Conservation (phyloP, 2,329 filamentous ascomycete genomes). For the Bipolaris oryzae region DNA sequence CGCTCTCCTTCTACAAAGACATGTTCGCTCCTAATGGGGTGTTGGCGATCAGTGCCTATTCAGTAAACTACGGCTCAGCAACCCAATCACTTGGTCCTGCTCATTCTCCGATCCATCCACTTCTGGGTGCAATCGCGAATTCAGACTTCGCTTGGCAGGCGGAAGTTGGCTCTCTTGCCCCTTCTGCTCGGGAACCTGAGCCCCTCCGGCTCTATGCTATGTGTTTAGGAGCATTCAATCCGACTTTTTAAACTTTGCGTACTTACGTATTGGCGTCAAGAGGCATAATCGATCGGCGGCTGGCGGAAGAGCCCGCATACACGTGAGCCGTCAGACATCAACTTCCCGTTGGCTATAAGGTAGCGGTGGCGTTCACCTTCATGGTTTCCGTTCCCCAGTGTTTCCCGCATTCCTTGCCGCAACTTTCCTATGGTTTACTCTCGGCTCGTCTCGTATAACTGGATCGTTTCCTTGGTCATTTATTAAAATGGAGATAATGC, state of each 20-base stretch:
- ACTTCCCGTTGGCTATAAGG: conserved; percentile 1
- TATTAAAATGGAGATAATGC: conserved; percentile 5
- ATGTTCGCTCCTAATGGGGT: neutral
- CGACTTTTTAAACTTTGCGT: conserved; percentile 3
- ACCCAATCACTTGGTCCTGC: neutral
- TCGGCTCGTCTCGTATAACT: conserved; percentile 2
- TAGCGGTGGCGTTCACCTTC: neutral
- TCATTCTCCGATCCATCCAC: neutral
- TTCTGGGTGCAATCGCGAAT: neutral
- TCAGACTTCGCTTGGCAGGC: neutral
- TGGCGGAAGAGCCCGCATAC: conserved; percentile 4
- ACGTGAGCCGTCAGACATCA: neutral
- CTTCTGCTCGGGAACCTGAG: neutral
- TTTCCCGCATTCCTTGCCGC: neutral
- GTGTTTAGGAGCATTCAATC: neutral
- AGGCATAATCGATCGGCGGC: conserved; percentile 1
- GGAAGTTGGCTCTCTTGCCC: neutral
- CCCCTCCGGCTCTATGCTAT: neutral
- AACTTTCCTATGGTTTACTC: conserved; percentile 4
- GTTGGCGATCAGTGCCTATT: neutral
- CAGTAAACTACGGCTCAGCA: neutral
- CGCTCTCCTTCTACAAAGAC: neutral
- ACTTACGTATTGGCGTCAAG: neutral
- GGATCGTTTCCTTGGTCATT: neutral
- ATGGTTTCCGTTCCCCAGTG: neutral